These are phyloP conservation scores for Leccinum incarnatum DNA, from an alignment of 768 basidiomycete species.

Conservation along the genomic window DNA sequence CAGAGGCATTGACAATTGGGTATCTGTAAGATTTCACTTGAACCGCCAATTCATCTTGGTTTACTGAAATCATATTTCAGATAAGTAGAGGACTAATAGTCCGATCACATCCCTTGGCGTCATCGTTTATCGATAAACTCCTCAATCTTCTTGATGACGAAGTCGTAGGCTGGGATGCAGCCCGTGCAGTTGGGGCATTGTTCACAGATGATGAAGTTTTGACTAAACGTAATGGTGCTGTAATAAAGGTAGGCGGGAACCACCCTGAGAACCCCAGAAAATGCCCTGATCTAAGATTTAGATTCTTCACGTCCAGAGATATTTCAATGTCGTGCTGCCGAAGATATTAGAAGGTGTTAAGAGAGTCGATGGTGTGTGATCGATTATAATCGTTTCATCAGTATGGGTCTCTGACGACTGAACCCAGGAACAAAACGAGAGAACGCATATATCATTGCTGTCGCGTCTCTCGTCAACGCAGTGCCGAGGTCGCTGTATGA, in stretches of 20 bases:
- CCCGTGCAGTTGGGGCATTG: conserved; percentile 69
- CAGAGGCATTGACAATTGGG: conserved; percentile 58
- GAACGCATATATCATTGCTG: conserved; percentile 75
- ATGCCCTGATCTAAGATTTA: conserved; percentile 29
- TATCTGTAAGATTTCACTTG: conserved; percentile 52
- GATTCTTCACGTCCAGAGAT: conserved; percentile 75
- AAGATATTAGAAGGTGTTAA: conserved; percentile 68
- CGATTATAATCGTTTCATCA: neutral
- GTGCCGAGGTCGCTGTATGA: conserved; percentile 75
- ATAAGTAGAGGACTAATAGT: conserved; percentile 77
- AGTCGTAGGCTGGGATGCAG: conserved; percentile 67
- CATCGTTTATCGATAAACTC: conserved; percentile 57
- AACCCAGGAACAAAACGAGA: conserved; percentile 49
- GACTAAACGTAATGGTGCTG: conserved; percentile 74
- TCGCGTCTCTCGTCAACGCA: conserved; percentile 76
- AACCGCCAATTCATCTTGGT: neutral
- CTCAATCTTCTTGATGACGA: conserved; percentile 71
- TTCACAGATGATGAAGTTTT: conserved; percentile 59
- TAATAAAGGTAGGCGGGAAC: conserved; percentile 59
- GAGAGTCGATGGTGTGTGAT: conserved; percentile 46
- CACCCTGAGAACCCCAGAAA: neutral
- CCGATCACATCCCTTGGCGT: conserved; percentile 60
- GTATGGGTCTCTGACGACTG: neutral
- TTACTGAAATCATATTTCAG: conserved; percentile 38
- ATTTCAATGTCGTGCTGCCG: conserved; percentile 69